Evolutionary conservation across 805 yeast species (phyloP).

Genomic region (Suhomyces kilbournensis): DNA sequence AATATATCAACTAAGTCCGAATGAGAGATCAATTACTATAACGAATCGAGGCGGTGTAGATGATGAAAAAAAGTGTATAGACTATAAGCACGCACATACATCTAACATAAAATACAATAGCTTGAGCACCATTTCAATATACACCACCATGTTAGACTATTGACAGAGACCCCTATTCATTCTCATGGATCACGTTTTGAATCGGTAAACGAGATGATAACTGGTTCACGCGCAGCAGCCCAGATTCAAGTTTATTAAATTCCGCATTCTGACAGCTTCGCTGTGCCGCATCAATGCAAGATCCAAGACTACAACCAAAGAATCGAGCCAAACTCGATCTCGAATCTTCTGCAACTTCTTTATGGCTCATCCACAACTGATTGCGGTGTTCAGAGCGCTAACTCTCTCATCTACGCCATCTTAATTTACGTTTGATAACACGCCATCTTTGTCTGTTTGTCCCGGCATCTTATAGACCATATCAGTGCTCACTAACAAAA

Average conservation of each 20-base stretch:
- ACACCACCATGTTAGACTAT: not conserved
- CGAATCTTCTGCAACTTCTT: not conserved
- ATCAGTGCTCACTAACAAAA: not conserved
- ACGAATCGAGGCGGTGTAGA: no score
- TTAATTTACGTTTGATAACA: not conserved
- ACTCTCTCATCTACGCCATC: not conserved
- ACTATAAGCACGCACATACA: not conserved
- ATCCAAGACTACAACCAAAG: not conserved
- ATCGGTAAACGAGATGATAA: not conserved
- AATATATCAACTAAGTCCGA: not conserved
- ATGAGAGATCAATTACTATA: no score
- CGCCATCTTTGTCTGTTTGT: not conserved
- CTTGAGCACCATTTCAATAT: not conserved
- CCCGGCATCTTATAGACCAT: not conserved
- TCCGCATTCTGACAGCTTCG: not conserved
- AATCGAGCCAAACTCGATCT: not conserved
- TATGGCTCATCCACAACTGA: no score
- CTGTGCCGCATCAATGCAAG: not conserved
- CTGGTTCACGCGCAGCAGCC: not conserved
- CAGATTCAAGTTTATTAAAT: not conserved
- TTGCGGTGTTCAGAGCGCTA: no score
- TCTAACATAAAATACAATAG: not conserved
- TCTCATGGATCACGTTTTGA: not conserved
- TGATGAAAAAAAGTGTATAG: no score
- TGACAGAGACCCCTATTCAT: not conserved